phyloP scores from a whole-genome alignment of 1,284 basidiomycete genomes.

The Ustilago cynodontis region DNA sequence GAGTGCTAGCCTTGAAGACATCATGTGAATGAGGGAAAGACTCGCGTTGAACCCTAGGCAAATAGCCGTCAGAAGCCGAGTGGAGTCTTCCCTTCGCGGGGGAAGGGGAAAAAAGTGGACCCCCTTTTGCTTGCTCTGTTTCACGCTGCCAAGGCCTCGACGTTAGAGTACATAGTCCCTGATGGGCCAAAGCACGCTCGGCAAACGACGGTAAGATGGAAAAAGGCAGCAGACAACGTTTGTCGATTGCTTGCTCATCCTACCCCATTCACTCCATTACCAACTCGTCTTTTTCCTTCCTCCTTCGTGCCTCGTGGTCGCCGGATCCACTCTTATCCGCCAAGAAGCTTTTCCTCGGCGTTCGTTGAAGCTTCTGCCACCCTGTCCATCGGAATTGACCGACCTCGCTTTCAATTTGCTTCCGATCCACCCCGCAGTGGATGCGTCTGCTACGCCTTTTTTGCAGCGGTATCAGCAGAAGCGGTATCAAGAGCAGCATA shows the following conservation, averaged over 20 bases:
- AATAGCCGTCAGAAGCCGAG: conserved; percentile 44
- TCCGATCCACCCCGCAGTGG: neutral
- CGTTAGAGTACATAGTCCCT: too few species aligned
- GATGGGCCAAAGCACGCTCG: neutral
- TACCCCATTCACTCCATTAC: neutral
- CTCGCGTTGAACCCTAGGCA: conserved; percentile 2
- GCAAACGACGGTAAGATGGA: conserved; percentile 1
- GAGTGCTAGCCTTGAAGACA: neutral
- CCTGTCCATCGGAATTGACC: conserved; percentile 7
- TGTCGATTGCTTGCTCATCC: neutral
- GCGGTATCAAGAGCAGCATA: too few species aligned
- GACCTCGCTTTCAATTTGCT: neutral
- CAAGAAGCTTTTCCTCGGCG: neutral
- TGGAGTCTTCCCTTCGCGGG: neutral
- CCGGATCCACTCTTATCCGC: conserved; percentile 33
- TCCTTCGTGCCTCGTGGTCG: neutral
- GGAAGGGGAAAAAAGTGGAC: conserved; percentile 29
- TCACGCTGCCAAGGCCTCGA: neutral
- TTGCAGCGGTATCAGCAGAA: neutral
- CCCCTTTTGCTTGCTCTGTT: conserved; percentile 3
- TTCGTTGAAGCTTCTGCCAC: neutral
- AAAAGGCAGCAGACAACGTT: neutral
- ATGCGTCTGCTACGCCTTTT: neutral
- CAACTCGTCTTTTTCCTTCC: neutral
- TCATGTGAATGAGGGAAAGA: neutral